Evolutionary conservation across 495 filamentous ascomycete genomes (phyloP).

Genomic region (Tuber indicum): DNA sequence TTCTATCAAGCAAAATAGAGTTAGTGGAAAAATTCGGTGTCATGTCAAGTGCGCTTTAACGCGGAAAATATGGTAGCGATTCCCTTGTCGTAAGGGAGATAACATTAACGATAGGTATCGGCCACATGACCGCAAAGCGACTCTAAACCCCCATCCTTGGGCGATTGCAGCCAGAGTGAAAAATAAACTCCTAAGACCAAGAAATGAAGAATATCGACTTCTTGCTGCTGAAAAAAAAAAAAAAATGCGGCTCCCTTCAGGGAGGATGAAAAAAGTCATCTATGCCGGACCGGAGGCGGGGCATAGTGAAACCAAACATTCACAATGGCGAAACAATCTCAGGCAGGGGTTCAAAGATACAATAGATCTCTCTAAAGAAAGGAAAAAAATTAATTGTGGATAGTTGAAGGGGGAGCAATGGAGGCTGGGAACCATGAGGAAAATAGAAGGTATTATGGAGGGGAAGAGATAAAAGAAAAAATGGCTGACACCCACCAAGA

Average conservation of each 20-base stretch:
- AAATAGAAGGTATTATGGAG: not conserved
- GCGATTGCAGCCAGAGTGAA: conserved; percentile 25
- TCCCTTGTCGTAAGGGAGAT: conserved; percentile 25
- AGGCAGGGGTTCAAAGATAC: conserved; percentile 22
- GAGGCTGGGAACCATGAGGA: not conserved
- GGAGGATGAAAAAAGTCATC: conserved; percentile 13
- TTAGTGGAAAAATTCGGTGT: conserved; percentile 30
- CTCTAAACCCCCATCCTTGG: conserved; percentile 19
- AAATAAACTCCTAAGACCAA: conserved; percentile 23
- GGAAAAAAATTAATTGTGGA: conserved; percentile 29
- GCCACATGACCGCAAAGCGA: conserved; percentile 13
- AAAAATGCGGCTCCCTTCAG: conserved; percentile 26
- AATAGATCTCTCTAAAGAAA: conserved; percentile 25
- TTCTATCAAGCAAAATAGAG: conserved; percentile 23
- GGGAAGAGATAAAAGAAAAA: conserved; percentile 19
- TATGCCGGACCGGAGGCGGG: conserved; percentile 33
- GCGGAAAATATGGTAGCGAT: conserved; percentile 16
- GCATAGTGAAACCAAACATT: conserved; percentile 32
- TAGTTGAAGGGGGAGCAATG: conserved; percentile 8
- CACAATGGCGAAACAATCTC: conserved; percentile 38
- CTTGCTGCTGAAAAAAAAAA: conserved; percentile 12
- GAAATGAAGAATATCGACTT: conserved; percentile 21
- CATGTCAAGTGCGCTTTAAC: conserved; percentile 17
- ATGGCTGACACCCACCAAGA: conserved; percentile 29
- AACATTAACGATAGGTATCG: conserved; percentile 10